Conservation (phyloP, 805 yeast species). For the Maudiozyma serrabonitensis region DNA sequence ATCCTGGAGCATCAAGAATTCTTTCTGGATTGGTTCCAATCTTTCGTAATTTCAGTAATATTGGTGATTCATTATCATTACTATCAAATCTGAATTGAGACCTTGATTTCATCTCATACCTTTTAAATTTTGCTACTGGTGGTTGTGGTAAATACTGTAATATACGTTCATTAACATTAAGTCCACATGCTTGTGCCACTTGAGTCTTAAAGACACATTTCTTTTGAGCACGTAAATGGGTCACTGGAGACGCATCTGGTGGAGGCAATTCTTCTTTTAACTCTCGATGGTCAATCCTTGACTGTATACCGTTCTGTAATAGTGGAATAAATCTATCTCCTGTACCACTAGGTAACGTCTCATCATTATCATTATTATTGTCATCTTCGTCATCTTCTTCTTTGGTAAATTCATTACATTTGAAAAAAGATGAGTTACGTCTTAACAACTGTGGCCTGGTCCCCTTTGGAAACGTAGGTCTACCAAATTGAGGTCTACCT, state of each 20-base stretch:
- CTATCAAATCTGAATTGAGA: slow-evolving; percentile 20
- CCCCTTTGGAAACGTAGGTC: slow-evolving; percentile 20
- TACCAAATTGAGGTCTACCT: slow-evolving; percentile 7
- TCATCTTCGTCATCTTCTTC: slow-evolving; percentile 6
- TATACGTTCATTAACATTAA: slow-evolving; percentile 71
- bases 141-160: slow-evolving; percentile 81
- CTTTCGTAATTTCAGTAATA: slow-evolving; percentile 61
- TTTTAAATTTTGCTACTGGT: slow-evolving; percentile 41
- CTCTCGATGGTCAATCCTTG: slow-evolving; percentile 18
- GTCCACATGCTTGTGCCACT: slow-evolving; percentile 92
- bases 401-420: slow-evolving; percentile 12
- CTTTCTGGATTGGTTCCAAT: slow-evolving; percentile 85
- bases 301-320: slow-evolving; percentile 37
- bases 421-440: slow-evolving; percentile 27
- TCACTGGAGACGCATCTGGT: slow-evolving; percentile 38
- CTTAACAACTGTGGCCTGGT: slow-evolving; percentile 27
- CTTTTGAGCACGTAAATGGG: slow-evolving; percentile 36
- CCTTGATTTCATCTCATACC: slow-evolving; percentile 23
- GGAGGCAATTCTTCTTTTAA: slow-evolving; percentile 35
- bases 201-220: slow-evolving; percentile 53
- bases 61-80: slow-evolving; percentile 23
- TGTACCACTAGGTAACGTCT: slow-evolving; percentile 9
- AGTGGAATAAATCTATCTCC: slow-evolving; percentile 57
- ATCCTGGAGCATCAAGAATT: slow-evolving; percentile 92
- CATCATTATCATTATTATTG: slow-evolving; percentile 3